A percentile compares a stretch with the other conserved stretches of the same genome.
Conservation (phyloP, 768 basidiomycete species). For the Sarcodon aspratus region DNA sequence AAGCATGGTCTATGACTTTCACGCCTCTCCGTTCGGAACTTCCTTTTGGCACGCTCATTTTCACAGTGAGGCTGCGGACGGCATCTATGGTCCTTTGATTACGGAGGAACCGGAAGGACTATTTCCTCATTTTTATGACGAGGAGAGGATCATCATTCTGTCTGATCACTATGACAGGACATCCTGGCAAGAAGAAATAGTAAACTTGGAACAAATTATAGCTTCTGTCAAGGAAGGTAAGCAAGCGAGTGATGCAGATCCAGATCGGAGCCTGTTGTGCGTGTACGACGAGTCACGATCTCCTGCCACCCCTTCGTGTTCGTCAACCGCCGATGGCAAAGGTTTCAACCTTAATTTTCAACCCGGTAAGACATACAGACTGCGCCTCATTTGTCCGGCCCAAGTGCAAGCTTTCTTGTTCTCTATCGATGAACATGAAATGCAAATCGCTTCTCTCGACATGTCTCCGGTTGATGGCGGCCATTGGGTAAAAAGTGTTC, state of each 20-base stretch:
- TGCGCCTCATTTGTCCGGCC: not conserved
- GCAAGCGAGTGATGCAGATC: not conserved
- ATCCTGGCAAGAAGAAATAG: not conserved
- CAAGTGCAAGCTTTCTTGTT: not conserved
- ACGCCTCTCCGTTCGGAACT: not conserved
- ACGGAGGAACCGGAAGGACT: not conserved
- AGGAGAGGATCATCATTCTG: constrained; percentile 1
- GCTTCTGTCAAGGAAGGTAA: not conserved
- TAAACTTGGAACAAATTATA: not conserved
- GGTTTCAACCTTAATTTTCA: not conserved
- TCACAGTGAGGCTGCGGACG: not conserved
- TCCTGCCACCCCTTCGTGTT: not conserved
- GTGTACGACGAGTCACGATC: not conserved
- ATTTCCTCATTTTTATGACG: constrained; percentile 1
- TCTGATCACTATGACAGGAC: not conserved
- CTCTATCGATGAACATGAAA: not conserved
- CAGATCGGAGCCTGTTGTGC: not conserved
- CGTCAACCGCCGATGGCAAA: not conserved
- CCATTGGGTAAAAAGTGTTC: not conserved
- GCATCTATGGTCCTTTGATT: not conserved
- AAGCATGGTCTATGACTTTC: not conserved
- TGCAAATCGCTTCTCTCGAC: not conserved
- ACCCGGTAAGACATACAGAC: not conserved
- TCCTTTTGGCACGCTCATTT: constrained; percentile 2
- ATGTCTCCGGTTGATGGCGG: not conserved